Conservation (phyloP, 352 stramenopile genomes). For the Globisporangium acanthophoron region DNA sequence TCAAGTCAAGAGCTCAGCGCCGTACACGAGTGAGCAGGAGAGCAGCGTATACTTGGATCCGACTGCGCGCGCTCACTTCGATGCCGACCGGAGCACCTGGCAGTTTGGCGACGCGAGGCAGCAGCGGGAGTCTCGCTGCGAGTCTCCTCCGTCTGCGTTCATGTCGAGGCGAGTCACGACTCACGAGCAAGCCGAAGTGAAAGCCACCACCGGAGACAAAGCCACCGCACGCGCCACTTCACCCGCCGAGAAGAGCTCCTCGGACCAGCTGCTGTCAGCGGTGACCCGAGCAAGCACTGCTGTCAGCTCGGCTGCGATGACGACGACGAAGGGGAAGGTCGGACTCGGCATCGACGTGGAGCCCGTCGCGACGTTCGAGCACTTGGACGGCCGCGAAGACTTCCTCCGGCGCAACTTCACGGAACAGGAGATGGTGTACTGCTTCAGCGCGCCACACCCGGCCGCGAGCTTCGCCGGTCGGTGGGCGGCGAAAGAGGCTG, state of each 20-base stretch:
- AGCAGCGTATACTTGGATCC: slow-evolving; percentile 85
- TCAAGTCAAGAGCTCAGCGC: slow-evolving; percentile 76
- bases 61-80: slow-evolving; percentile 69
- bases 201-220: background rate
- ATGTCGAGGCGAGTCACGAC: background rate
- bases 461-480: slow-evolving; percentile 81
- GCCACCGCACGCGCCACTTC: slow-evolving; percentile 13
- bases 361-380: slow-evolving; percentile 78
- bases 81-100: slow-evolving; percentile 61
- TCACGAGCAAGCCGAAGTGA: background rate
- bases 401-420: slow-evolving; percentile 89
- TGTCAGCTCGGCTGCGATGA: slow-evolving; percentile 1
- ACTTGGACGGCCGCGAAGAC: slow-evolving; percentile 68
- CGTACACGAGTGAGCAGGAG: slow-evolving; percentile 77
- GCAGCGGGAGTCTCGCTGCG: background rate
- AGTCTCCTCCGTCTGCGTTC: background rate
- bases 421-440: slow-evolving; percentile 82
- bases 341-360: slow-evolving; percentile 79
- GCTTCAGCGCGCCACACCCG: slow-evolving; percentile 70
- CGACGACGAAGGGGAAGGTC: slow-evolving; percentile 46
- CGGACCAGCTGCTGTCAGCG: background rate
- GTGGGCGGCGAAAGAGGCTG: slow-evolving; percentile 88
- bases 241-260: background rate
- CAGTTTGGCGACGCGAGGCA: slow-evolving; percentile 38
- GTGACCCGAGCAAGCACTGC: background rate